Evolutionary conservation across 2,329 filamentous ascomycete genomes (phyloP).

Genomic region (Kalmusia sp.): DNA sequence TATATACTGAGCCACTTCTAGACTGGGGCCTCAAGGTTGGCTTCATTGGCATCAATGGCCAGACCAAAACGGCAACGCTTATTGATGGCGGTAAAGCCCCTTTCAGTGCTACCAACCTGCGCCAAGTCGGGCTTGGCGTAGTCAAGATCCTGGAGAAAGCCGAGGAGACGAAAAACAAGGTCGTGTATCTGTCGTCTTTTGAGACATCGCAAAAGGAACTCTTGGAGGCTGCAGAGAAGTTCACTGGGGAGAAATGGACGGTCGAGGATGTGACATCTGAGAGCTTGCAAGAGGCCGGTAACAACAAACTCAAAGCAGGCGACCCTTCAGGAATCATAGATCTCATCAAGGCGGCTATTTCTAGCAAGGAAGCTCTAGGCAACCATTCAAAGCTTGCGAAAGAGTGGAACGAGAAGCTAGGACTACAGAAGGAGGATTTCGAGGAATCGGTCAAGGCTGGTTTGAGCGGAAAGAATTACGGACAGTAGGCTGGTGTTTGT

Average conservation of each 20-base stretch:
- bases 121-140: conserved; percentile 60
- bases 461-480: conserved; percentile 30
- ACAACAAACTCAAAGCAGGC: conserved; percentile 45
- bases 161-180: conserved; percentile 63
- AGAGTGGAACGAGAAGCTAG: conserved; percentile 52
- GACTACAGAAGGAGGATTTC: conserved; percentile 49
- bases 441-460: conserved; percentile 44
- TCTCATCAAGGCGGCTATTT: conserved; percentile 28
- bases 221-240: conserved; percentile 59
- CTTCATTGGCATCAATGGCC: conserved; percentile 61
- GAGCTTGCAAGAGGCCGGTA: conserved; percentile 36
- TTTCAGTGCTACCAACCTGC: conserved; percentile 60
- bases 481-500: conserved; percentile 15
- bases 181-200: conserved; percentile 65
- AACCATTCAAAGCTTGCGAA: conserved; percentile 27
- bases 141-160: conserved; percentile 58
- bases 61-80: conserved; percentile 59
- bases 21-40: conserved; percentile 61
- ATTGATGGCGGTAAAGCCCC: conserved; percentile 63
- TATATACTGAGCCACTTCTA: background rate
- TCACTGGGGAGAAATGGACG: conserved; percentile 59
- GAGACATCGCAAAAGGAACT: conserved; percentile 66
- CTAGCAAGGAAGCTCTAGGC: conserved; percentile 26
- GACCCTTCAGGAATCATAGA: conserved; percentile 35
- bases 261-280: conserved; percentile 50